Base-by-base conservation (phyloP, 192 early-diverging fungal species). In the Funneliformis geosporum region DNA sequence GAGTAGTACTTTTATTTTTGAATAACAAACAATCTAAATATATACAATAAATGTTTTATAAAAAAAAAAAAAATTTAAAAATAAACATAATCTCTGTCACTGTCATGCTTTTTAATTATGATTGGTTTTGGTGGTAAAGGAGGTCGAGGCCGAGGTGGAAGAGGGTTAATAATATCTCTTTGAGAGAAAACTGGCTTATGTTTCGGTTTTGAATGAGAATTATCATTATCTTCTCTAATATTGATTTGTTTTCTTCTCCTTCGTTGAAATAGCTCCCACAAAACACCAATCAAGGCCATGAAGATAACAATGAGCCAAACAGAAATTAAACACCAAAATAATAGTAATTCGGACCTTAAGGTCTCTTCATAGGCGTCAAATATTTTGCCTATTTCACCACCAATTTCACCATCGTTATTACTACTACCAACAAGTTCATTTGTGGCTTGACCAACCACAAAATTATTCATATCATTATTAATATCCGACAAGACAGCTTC, bases 321-420 rank as follows among this genome's bases (percentile, higher is more conserved):
- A 42, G 39, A 23, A 33, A 46, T 76, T 21, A 76, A 43, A 25
- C 44, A 5, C 61, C 61, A 76, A 61, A 76, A 76, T 40, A 76
- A 25, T 14, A 39, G 39, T 27, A 76, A 47, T 43, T 76, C 75
- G 1, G 59, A 14, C 10, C 66, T 23, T 39, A 78, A 38, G 5
- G 18, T 50, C 2, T 65, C 55, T 59, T 78, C 76, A 39, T 78
- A 78, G 8, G 12, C 11, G 25, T 78, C 65, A 55, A 78, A 78
- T n/a, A 78, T 27, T 33, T 25, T 14, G 10, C 76, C 76, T 68
- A 78, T 78, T 39, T 78, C 76, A 67, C 76, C 64, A 18, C 76
- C 76, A 18, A 39, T 68, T 10, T 39, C 39, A 68, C 16, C 46
- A 50, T 25, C 11, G 8, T 21, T 14, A 60, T 7, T 16, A 5